Evolutionary conservation across 257 asterid genomes (phyloP).

Genomic region (Dorcoceras hygrometricum): DNA sequence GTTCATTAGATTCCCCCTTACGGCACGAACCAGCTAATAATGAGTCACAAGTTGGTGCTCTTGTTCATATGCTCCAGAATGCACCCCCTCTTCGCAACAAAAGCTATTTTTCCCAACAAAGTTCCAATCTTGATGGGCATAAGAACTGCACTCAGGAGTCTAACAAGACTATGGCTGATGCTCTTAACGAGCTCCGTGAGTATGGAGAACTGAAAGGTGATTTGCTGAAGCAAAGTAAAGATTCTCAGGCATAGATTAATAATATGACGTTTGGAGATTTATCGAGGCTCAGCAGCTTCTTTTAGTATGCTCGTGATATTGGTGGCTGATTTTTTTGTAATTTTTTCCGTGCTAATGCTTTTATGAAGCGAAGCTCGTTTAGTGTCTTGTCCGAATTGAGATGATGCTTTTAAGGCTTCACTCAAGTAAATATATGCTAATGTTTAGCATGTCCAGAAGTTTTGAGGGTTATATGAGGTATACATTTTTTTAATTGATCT

Average conservation of each 20-base stretch:
- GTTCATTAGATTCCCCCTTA: conserved; percentile 36
- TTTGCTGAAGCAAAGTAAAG: conserved; percentile 44
- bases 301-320: conserved; percentile 8
- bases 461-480: not conserved
- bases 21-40: conserved; percentile 45
- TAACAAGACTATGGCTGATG: conserved; percentile 56
- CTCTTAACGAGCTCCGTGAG: conserved; percentile 64
- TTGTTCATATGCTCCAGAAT: conserved; percentile 61
- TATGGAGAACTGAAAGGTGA: conserved; percentile 45
- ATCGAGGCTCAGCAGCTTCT: not conserved
- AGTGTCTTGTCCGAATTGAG: conserved; percentile 20
- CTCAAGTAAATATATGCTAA: not conserved
- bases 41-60: conserved; percentile 68
- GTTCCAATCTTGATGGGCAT: conserved; percentile 27
- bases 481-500: too few relatives aligned
- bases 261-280: conserved; percentile 16
- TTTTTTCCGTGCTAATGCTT: conserved; percentile 21
- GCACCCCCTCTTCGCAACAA: conserved; percentile 70
- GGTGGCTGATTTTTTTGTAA: conserved; percentile 18
- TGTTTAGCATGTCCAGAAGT: not conserved
- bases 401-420: not conserved
- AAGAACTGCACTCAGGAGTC: conserved; percentile 21
- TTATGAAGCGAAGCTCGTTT: conserved; percentile 24
- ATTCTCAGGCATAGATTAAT: conserved; percentile 24
- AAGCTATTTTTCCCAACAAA: conserved; percentile 26